Conservation (phyloP, 345 rosid species). For the Xanthoceras sorbifolium region DNA sequence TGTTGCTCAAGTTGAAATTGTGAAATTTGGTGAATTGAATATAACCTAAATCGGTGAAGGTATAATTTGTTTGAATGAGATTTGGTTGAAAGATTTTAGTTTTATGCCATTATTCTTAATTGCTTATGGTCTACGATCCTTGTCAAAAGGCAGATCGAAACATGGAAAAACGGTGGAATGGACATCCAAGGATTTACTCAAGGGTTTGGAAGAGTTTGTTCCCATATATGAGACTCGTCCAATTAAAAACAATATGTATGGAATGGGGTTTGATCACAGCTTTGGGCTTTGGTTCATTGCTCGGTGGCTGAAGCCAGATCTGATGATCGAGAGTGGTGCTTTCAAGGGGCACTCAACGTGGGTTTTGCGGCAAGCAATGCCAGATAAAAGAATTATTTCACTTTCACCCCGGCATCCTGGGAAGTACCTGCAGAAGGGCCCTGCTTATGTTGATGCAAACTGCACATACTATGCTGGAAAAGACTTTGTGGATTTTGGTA, state of each 20-base stretch:
- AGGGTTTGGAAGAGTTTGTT: conserved; percentile 90
- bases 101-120: background rate
- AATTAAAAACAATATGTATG: conserved; percentile 87
- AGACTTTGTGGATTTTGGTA: conserved; percentile 95
- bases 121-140: conserved; percentile 44
- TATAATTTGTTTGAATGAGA: background rate
- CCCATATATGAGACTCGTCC: conserved; percentile 94
- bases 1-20: background rate
- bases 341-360: conserved; percentile 99
- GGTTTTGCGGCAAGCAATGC: conserved; percentile 99
- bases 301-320: conserved; percentile 84
- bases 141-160: conserved; percentile 99
- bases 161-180: conserved; percentile 91
- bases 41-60: background rate
- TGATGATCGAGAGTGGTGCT: conserved; percentile 98
- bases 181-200: conserved; percentile 91
- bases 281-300: conserved; percentile 98
- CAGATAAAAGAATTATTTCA: conserved; percentile 75
- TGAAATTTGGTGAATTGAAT: background rate
- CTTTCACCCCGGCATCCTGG: conserved; percentile 90
- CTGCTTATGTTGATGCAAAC: conserved; percentile 94
- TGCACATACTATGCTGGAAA: conserved; percentile 99
- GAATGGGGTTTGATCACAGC: conserved; percentile 99
- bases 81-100: background rate
- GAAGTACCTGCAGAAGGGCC: conserved; percentile 87